phyloP scores from a whole-genome alignment of 2,329 filamentous ascomycete genomes.

The Fusarium torreyae region DNA sequence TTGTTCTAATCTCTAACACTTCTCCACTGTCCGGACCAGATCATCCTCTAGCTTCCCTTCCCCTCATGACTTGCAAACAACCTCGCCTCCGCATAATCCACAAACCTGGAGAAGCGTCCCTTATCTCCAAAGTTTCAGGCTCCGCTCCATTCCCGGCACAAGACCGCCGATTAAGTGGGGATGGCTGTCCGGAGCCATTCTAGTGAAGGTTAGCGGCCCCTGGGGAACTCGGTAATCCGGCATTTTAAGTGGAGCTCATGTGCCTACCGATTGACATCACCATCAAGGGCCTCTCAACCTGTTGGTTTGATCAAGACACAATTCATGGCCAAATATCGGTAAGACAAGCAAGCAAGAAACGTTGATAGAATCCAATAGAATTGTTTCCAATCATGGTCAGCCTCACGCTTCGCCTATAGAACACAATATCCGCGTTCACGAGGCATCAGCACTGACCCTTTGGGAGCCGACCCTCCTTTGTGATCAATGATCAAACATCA shows the following conservation, averaged over 20 bases:
- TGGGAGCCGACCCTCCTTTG: background rate
- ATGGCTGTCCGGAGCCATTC: conserved; percentile 19
- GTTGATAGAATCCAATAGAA: background rate
- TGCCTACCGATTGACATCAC: conserved; percentile 36
- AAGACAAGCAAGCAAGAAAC: background rate
- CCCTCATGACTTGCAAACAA: conserved; percentile 4
- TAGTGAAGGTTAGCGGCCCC: conserved; percentile 16
- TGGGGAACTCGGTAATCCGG: conserved; percentile 45
- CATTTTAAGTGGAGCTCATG: conserved; percentile 31
- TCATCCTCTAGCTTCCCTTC: background rate
- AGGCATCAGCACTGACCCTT: background rate
- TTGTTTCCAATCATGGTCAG: background rate
- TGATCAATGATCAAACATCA: conserved; percentile 22
- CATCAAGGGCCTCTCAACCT: conserved; percentile 1
- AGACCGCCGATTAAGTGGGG: conserved; percentile 33
- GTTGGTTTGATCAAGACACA: conserved; percentile 5
- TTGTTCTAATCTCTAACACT: background rate
- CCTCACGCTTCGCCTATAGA: background rate
- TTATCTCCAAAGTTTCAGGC: background rate
- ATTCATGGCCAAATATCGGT: background rate
- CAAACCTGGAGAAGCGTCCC: conserved; percentile 30
- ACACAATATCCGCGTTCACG: background rate
- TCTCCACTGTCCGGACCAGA: background rate
- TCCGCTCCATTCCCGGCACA: conserved; percentile 38
- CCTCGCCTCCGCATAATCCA: conserved; percentile 22